Evolutionary conservation across 495 filamentous ascomycete species (phyloP), one percentile per base, ranked within the genome.

Genomic region (Ascodesmis nigricans): DNA sequence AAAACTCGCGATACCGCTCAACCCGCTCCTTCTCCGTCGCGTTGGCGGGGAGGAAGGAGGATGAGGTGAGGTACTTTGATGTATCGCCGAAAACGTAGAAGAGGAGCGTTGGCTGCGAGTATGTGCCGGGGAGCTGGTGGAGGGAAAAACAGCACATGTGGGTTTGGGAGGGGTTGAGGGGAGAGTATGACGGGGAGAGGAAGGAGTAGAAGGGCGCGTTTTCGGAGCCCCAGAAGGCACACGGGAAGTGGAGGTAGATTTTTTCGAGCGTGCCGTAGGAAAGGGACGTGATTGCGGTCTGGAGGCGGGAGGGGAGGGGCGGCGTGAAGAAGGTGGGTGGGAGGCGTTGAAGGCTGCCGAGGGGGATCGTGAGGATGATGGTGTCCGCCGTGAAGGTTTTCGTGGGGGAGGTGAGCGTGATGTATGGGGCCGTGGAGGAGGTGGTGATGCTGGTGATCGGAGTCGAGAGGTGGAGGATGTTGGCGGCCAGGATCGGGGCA

Each of bases 181-280:
- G 40, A 2, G 73, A 66, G 43, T 78, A 73, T 0, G 36, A 43
- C 0, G 80, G 80, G 0, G 66, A 47, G n/a, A 76, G 61, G 60
- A 71, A 80, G 15, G 75, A 64, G 29, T 67, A 64, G 56, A 84
- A 87, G 20, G 35, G 38, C 40, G 51, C 40, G 60, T 64, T 43
- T 61, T 57, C 31, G 11, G n/a, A 7, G 15, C 19, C 27, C 58
- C 55, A 39, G 18, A 37, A 45, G 2, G 87, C 69, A 4, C 50
- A 56, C 2, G 77, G 73, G 53, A 97, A 97, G 23, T 66, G 79
- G 22, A 93, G 66, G 54, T 91, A 92, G 18, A 84, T 67, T 57
- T 97, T 93, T 54, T 97, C 87, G 0, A 97, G 65, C 30, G 69
- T 67, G 14, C 87, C 87, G 51, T 91, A 93, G 26, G 76, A 74